A percentile compares a stretch with the other conserved stretches of the same genome.
Conservation (phyloP, 192 early-diverging fungal genomes). For the Coemansia sp. region DNA sequence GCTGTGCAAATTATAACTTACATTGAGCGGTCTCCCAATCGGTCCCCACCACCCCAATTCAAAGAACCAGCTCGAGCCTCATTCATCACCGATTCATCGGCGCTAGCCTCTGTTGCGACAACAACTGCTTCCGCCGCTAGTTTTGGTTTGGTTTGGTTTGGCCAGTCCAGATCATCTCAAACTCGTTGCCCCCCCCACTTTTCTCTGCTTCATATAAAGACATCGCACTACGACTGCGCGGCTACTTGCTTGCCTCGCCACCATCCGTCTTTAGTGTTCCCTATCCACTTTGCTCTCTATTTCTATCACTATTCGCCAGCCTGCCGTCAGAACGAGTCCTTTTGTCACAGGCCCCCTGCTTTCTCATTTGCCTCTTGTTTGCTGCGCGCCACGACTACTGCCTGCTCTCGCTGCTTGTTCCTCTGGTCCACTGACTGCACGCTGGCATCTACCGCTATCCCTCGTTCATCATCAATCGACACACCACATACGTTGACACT, state of each 20-base stretch:
- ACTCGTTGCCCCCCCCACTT: conserved; percentile 5
- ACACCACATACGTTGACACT: background rate
- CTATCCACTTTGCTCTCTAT: background rate
- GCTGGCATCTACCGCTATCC: background rate
- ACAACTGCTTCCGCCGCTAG: conserved; percentile 1
- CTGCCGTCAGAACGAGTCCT: background rate
- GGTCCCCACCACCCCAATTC: conserved; percentile 1
- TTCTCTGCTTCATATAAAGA: background rate
- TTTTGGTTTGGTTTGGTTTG: background rate
- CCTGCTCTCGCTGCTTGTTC: conserved; percentile 4
- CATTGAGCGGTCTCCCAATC: background rate
- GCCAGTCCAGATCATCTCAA: conserved; percentile 1
- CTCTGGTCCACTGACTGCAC: background rate
- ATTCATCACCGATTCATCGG: conserved; percentile 10
- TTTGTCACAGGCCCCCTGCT: background rate
- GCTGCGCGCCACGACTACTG: conserved; percentile 13
- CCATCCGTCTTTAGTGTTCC: background rate
- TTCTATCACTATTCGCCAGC: too few species aligned
- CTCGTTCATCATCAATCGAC: conserved; percentile 3
- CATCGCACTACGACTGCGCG: background rate
- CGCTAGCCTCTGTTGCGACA: conserved; percentile 9
- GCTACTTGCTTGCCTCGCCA: background rate
- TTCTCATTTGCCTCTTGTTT: conserved; percentile 1
- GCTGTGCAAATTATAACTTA: background rate
- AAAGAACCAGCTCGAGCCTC: background rate